Evolutionary conservation across 75 land plant species (phyloP).

Genomic region (Pinus taeda): DNA sequence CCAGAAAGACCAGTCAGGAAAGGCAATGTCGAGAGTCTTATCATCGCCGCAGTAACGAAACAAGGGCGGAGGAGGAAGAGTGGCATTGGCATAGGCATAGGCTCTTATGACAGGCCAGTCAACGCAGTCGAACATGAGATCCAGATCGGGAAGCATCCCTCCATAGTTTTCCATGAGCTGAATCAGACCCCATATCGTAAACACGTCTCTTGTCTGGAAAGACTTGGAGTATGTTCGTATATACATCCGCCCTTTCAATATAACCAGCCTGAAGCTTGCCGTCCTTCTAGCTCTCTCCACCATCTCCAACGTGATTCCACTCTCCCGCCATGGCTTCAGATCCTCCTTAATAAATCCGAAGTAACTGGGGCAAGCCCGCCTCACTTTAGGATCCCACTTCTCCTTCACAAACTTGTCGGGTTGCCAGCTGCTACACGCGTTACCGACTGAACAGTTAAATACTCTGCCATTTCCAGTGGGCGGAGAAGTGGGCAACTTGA

Average conservation of each 20-base stretch:
- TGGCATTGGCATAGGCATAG: background rate
- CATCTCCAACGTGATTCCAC: conserved; percentile 61
- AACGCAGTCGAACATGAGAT: conserved; percentile 62
- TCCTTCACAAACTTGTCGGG: background rate
- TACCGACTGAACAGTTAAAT: background rate
- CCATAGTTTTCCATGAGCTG: conserved; percentile 59
- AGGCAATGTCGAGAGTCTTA: conserved; percentile 48
- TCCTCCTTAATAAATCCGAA: conserved; percentile 81
- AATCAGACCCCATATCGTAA: conserved; percentile 64
- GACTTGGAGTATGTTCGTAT: conserved; percentile 27
- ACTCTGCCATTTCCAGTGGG: too few species aligned
- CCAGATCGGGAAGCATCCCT: conserved; percentile 65
- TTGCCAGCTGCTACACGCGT: background rate
- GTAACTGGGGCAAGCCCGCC: conserved; percentile 52
- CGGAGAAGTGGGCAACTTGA: too few species aligned
- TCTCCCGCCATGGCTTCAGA: conserved; percentile 56
- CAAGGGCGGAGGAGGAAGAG: conserved; percentile 45
- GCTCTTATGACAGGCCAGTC: conserved; percentile 49
- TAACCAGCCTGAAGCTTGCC: conserved; percentile 42
- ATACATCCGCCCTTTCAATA: conserved; percentile 45
- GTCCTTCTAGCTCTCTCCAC: conserved; percentile 20
- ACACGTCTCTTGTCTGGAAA: conserved; percentile 53
- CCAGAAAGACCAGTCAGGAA: conserved; percentile 92
- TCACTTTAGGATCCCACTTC: background rate
- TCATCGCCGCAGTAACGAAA: conserved; percentile 61